Base-by-base conservation (phyloP, 768 basidiomycete genomes). In the Pisolithus albus region DNA sequence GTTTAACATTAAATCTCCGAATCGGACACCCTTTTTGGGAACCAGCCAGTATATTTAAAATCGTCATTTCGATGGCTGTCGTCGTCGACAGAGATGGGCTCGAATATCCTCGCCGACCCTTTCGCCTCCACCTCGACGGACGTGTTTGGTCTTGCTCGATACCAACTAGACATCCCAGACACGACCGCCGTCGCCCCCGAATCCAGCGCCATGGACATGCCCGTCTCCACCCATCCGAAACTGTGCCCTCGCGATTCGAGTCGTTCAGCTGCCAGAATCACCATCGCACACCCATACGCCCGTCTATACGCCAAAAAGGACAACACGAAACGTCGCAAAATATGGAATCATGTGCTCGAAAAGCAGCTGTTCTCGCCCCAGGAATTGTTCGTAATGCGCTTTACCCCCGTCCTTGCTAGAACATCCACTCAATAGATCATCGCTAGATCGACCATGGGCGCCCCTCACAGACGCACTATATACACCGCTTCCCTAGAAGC, bases 271-370 rank as follows among this genome's bases (percentile, higher is more conserved):
- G 18, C 32, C 30, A 62, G 66, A 23, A 63, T 70, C 45, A 61
- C 67, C 52, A 75, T 85, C 51, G 69, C 76, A 0, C 84, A 86
- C 54, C 85, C 85, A 0, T 87, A 87, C 55, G 82, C 85, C 5
- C 80, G 85, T 51, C 74, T 86, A 9, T 78, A 80, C 55, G 82
- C 82, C 4, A 82, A 81, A 61, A 81, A 81, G 43, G 76, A 79
- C 45, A 76, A 76, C 45, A 73, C 76, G 5, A 87, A 87, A 66
- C 79, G 83, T 4, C 76, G 86, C 16, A 84, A 81, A 61, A 84
- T 85, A 15, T 89, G 87, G 87, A 84, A 83, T 46, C 87, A 87
- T 55, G 79, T 81, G 1, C 77, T 87, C 52, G 87, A 89, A 66
- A 87, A 87, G 61, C 73, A 73, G 13, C 71, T 88, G 23, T 88